These are phyloP conservation scores for Lasiodiplodia hormozganensis DNA, from an alignment of 2,329 filamentous ascomycete genomes.

Conservation along the genomic window DNA sequence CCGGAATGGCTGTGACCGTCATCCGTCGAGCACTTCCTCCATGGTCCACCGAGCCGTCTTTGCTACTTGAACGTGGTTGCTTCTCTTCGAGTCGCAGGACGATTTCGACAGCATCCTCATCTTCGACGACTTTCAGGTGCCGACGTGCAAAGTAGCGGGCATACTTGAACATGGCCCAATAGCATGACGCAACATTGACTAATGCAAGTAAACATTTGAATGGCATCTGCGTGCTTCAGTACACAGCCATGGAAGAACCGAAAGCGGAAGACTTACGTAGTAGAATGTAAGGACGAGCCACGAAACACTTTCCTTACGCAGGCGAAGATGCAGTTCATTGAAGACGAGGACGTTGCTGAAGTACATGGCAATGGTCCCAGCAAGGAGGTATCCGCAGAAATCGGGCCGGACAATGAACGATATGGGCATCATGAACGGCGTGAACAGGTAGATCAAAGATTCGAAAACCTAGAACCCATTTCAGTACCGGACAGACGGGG, in stretches of 20 bases:
- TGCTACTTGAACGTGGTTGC: conserved; percentile 24
- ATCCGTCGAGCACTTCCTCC: too few relatives aligned
- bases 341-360: not conserved
- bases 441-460: not conserved
- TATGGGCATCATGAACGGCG: not conserved
- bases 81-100: not conserved
- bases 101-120: not conserved
- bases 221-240: not conserved
- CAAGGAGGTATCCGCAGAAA: not conserved
- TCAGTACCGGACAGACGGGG: too few relatives aligned
- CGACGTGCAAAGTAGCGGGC: not conserved
- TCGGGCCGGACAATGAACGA: not conserved
- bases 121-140: not conserved
- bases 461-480: not conserved
- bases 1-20: too few relatives aligned
- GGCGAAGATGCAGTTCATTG: not conserved
- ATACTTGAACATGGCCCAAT: not conserved
- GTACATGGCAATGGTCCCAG: not conserved
- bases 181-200: not conserved
- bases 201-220: not conserved
- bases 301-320: not conserved
- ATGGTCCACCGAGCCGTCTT: too few relatives aligned
- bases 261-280: not conserved
- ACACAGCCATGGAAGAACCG: not conserved
- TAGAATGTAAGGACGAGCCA: not conserved